phyloP scores from a whole-genome alignment of 176 grass and related monocot species.

The Aegilops speltoides region DNA sequence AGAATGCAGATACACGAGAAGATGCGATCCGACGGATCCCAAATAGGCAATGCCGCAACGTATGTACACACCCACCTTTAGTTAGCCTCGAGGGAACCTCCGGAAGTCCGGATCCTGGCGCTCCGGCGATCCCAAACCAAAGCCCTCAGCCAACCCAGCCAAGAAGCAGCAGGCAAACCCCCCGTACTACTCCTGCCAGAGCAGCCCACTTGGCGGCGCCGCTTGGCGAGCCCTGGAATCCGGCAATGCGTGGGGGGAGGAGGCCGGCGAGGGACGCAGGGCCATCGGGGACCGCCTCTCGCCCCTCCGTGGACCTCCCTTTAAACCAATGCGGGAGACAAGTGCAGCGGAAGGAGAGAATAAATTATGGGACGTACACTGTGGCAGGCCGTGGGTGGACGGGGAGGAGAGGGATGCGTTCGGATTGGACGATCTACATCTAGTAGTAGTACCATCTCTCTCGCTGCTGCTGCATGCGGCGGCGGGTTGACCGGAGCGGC shows the following conservation, averaged over 20 bases:
- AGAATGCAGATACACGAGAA: too few relatives aligned
- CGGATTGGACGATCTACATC: conserved; percentile 33
- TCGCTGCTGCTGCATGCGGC: neutral
- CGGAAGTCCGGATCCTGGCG: neutral
- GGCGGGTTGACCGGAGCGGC: conserved; percentile 36
- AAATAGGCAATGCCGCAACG: conserved; percentile 17
- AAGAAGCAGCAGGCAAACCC: neutral
- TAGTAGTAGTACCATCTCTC: too few relatives aligned
- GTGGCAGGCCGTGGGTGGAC: neutral
- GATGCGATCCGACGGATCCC: neutral
- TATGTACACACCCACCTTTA: conserved; percentile 20
- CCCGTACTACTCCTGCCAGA: neutral
- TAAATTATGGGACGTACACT: conserved; percentile 11
- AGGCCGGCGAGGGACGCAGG: conserved; percentile 12
- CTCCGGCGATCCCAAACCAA: conserved; percentile 25
- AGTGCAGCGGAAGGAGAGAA: conserved; percentile 1
- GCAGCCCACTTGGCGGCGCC: neutral
- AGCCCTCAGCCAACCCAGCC: neutral
- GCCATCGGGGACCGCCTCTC: neutral
- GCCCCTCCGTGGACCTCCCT: neutral
- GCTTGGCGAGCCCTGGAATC: conserved; percentile 13
- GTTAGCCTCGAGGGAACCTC: neutral
- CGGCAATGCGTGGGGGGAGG: conserved; percentile 3
- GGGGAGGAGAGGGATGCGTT: neutral
- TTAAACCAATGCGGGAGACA: conserved; percentile 38